Percentiles rank a stretch among this genome's conserved stretches.
Conservation (phyloP, 208 protist genomes). For the Kentomonas sorsogonicus region DNA sequence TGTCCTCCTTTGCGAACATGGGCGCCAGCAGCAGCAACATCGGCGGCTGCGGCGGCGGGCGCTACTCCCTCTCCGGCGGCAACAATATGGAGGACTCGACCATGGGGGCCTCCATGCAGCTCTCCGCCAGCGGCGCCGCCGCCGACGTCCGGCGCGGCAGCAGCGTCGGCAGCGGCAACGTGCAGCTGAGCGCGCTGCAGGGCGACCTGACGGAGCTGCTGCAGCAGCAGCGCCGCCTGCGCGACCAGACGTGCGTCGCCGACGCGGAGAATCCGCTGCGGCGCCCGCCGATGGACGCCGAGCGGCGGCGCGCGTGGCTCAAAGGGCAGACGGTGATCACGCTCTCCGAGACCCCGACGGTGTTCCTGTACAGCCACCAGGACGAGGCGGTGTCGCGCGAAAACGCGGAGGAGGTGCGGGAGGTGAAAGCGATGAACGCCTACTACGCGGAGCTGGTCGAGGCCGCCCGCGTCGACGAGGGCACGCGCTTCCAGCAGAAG, state of each 20-base stretch:
- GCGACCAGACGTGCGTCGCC: constrained; percentile 32
- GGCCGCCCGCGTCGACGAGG: constrained; percentile 59
- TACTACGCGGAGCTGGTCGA: constrained; percentile 42
- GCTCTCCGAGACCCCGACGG: constrained; percentile 78
- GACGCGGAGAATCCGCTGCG: not conserved
- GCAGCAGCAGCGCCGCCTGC: constrained; percentile 22
- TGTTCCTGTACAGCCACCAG: constrained; percentile 81
- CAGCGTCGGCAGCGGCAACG: constrained; percentile 9
- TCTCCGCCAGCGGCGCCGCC: constrained; percentile 16
- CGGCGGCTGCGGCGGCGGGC: constrained; percentile 17
- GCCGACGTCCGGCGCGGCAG: not conserved
- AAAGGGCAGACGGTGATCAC: constrained; percentile 53
- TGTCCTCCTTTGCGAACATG: constrained; percentile 35
- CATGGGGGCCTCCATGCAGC: constrained; percentile 31
- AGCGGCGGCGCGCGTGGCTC: constrained; percentile 46
- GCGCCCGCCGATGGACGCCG: constrained; percentile 19
- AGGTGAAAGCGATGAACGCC: constrained; percentile 46
- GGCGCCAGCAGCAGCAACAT: constrained; percentile 34
- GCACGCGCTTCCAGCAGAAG: constrained; percentile 73
- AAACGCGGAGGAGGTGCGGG: constrained; percentile 28
- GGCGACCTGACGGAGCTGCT: constrained; percentile 1
- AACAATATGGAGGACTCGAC: constrained; percentile 15
- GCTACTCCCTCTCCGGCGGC: constrained; percentile 11
- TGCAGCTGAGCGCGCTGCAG: constrained; percentile 3
- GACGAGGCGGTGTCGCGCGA: constrained; percentile 82